A percentile compares a stretch with the other conserved stretches of the same genome.
These are phyloP conservation scores for Citeromyces hawaiiensis DNA, from an alignment of 1,139 yeast genomes.

Conservation along the genomic window DNA sequence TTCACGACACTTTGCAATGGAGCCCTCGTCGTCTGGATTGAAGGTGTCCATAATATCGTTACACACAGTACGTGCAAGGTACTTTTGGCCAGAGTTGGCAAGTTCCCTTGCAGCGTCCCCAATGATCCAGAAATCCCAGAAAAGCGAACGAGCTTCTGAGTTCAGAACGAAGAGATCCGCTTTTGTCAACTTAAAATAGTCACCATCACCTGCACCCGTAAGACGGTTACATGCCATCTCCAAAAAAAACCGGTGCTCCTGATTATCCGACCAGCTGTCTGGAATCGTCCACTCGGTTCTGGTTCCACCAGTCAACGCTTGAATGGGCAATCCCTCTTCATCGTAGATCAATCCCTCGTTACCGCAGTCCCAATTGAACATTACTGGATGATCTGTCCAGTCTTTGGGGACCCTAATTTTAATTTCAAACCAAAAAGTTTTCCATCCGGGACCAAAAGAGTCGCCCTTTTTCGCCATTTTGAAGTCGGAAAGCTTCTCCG, in stretches of 20 bases:
- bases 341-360: conserved; percentile 78
- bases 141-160: conserved; percentile 63
- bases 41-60: conserved; percentile 74
- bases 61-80: conserved; percentile 66
- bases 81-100: conserved; percentile 67
- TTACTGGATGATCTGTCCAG: conserved; percentile 36
- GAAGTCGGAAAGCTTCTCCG: conserved; percentile 34
- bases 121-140: conserved; percentile 75
- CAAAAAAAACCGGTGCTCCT: conserved; percentile 47
- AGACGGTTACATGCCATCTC: conserved; percentile 93
- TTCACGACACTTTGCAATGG: conserved; percentile 50
- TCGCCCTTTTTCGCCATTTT: conserved; percentile 53
- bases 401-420: conserved; percentile 44
- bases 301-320: conserved; percentile 79
- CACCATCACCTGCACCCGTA: conserved; percentile 61
- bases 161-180: conserved; percentile 82
- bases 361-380: conserved; percentile 77
- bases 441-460: conserved; percentile 92
- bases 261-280: conserved; percentile 25
- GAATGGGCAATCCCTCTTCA: conserved; percentile 53
- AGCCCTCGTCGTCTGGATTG: conserved; percentile 36
- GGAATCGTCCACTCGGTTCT: conserved; percentile 68
- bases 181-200: conserved; percentile 42
- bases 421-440: conserved; percentile 86
- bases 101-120: conserved; percentile 88